phyloP scores from a whole-genome alignment of 257 asterid species.

The Linderniella brevidens region DNA sequence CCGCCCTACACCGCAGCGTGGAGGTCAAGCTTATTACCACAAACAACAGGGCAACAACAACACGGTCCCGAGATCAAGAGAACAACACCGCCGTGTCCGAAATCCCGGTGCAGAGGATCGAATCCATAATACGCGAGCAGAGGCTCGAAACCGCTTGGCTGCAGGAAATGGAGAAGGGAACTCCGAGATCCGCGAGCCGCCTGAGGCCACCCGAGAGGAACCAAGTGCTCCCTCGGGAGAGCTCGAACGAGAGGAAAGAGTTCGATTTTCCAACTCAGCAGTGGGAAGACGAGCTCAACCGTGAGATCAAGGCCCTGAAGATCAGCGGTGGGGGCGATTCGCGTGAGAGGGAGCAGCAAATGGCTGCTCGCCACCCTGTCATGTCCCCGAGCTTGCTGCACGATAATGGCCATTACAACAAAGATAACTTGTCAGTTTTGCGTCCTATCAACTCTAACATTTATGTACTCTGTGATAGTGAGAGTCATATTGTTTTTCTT shows the following conservation, averaged over 20 bases:
- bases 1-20: conserved; percentile 54
- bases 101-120: conserved; percentile 55
- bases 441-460: neutral
- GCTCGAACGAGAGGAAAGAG: conserved; percentile 22
- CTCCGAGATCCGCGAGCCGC: conserved; percentile 40
- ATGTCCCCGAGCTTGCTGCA: conserved; percentile 91
- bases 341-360: conserved; percentile 37
- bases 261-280: conserved; percentile 32
- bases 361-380: conserved; percentile 21
- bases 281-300: conserved; percentile 63
- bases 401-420: conserved; percentile 35
- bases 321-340: conserved; percentile 21
- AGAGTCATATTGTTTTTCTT: neutral
- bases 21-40: conserved; percentile 47
- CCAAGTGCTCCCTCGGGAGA: conserved; percentile 78
- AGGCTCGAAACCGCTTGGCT: conserved; percentile 85
- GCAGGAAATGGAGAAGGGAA: conserved; percentile 76
- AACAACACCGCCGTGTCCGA: conserved; percentile 22
- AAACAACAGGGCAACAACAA: neutral
- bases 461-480: neutral
- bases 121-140: conserved; percentile 74
- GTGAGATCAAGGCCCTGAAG: conserved; percentile 45
- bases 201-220: conserved; percentile 82
- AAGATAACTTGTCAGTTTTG: conserved; percentile 54
- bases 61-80: conserved; percentile 3